These are phyloP conservation scores for Coemansia reversa DNA, from an alignment of 192 early-diverging fungal genomes.

Conservation along the genomic window DNA sequence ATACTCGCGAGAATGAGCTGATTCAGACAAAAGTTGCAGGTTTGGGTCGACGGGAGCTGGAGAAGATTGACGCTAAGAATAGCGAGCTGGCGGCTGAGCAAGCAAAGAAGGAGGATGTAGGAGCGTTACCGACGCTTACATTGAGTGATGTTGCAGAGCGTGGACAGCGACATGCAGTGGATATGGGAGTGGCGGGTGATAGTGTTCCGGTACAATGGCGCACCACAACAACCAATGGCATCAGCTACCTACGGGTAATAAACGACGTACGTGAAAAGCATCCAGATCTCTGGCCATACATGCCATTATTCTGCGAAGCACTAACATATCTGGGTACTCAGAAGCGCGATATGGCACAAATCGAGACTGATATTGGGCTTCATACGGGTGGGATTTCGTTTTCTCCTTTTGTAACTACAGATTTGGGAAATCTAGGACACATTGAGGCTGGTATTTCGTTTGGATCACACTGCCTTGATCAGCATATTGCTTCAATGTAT, in stretches of 20 bases:
- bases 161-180: constrained; percentile 59
- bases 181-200: constrained; percentile 47
- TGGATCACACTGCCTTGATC: constrained; percentile 67
- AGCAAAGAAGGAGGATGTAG: constrained; percentile 72
- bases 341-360: constrained; percentile 67
- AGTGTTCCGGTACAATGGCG: constrained; percentile 71
- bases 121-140: constrained; percentile 79
- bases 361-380: constrained; percentile 84
- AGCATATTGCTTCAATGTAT: constrained; percentile 75
- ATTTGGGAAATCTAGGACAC: constrained; percentile 62
- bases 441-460: constrained; percentile 67
- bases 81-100: constrained; percentile 66
- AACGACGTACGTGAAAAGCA: constrained; percentile 65
- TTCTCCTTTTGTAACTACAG: constrained; percentile 63
- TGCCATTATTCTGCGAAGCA: constrained; percentile 74
- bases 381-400: constrained; percentile 84
- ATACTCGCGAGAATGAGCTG: constrained; percentile 63
- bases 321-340: constrained; percentile 67
- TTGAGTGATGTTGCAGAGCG: constrained; percentile 68
- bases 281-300: constrained; percentile 65
- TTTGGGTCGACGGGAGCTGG: constrained; percentile 64
- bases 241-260: constrained; percentile 83
- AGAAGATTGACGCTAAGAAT: constrained; percentile 67
- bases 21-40: constrained; percentile 61
- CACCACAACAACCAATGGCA: constrained; percentile 81